Evolutionary conservation across 2,329 filamentous ascomycete species (phyloP), one percentile per base, ranked within the genome.

Genomic region (Huntiella abstrusa): DNA sequence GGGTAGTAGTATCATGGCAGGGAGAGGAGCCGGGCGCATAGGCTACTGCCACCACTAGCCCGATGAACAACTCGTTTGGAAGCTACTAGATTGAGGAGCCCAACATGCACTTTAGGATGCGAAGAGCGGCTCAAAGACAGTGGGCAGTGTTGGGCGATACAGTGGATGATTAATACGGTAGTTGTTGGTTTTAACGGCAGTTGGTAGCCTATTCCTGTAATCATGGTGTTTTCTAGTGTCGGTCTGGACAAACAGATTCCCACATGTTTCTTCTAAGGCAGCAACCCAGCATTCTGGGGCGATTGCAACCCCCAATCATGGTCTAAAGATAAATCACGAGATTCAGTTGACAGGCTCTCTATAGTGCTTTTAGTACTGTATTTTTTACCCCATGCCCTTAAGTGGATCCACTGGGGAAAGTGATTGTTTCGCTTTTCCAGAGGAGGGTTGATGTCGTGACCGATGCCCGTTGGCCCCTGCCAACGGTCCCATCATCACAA

Each of bases 41-140:
- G 36, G 17, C 34, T 17, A 41, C 38, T 47, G 46, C 40, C 46
- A 41, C 43, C 40, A 33, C 42, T 43, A 28, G 42, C 42, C 45
- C 45, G 42, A 47, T 39, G 22, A 40, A 40, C 16, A 19, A 17
- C n/a, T n/a, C 38, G 22, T 15, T 10, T 19, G n/a, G 11, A 15
- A 16, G 11, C 16, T 16, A 37, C 16, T 37, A 37, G 16, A 16
- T 19, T 40, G 15, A 22, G 16, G 38, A 22, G 5, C 12, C 37
- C 37, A 40, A 40, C 13, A 19, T 16, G 38, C 15, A 16, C 15
- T 16, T 40, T 7, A 28, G 22, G 22, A 28, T 28, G 6, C 22
- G 22, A 28, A 28, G 3, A 28, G 8, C 22, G 22, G 22, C 22
- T 28, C 22, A 28, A 28, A 28, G 22, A 28, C 22, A 28, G 22